Percentiles rank a stretch among this genome's conserved stretches.
phyloP scores from a whole-genome alignment of 1,139 yeast species.

The Nadsonia commutata region DNA sequence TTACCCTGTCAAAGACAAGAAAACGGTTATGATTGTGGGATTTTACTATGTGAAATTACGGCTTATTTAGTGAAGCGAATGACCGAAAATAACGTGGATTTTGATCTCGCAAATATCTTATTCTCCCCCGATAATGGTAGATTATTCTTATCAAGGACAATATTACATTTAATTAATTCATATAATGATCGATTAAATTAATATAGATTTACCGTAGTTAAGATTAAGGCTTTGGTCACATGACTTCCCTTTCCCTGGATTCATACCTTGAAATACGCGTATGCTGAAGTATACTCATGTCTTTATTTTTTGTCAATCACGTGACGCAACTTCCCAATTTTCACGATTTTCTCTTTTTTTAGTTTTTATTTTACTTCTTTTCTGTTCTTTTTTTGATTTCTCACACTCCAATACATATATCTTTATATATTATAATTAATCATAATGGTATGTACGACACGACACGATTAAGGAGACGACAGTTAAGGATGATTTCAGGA shows the following conservation, averaged over 20 bases:
- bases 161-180: neutral
- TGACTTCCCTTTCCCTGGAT: neutral
- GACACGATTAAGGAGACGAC: too few species aligned
- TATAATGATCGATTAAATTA: neutral
- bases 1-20: constrained; percentile 55
- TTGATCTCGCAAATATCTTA: constrained; percentile 1
- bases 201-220: neutral
- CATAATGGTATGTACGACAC: neutral
- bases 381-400: neutral
- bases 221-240: neutral
- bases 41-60: constrained; percentile 41
- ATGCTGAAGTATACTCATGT: too few species aligned
- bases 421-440: neutral
- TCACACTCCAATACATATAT: neutral
- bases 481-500: too few species aligned
- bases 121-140: too few species aligned
- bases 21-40: constrained; percentile 71
- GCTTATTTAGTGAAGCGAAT: constrained; percentile 28
- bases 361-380: neutral
- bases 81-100: constrained; percentile 14
- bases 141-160: too few species aligned
- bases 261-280: neutral
- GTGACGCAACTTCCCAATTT: too few species aligned
- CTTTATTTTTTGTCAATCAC: too few species aligned
- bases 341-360: neutral